A percentile compares a stretch with the other conserved stretches of the same genome.
Conservation (phyloP, 768 basidiomycete genomes). For the Amanita fuliginea region DNA sequence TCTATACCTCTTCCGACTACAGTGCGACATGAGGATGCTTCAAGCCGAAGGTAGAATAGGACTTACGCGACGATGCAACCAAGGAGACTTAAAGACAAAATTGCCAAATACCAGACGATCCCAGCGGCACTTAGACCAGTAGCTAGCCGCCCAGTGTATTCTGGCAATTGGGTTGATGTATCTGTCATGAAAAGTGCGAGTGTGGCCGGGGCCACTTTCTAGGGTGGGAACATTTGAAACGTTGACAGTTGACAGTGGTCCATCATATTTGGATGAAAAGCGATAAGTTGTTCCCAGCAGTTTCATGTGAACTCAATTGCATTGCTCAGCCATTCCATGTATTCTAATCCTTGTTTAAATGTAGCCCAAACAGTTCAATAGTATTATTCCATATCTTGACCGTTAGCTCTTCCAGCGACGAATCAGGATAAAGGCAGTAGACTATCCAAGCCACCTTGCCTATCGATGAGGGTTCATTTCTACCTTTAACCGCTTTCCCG, state of each 20-base stretch:
- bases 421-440: conserved; percentile 27
- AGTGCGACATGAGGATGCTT: not conserved
- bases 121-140: conserved; percentile 19
- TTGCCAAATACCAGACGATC: conserved; percentile 44
- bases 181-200: not conserved
- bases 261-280: too few relatives aligned
- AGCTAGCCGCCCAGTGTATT: not conserved
- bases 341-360: conserved; percentile 17
- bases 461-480: conserved; percentile 61
- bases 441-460: conserved; percentile 70
- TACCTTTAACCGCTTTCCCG: conserved; percentile 60
- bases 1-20: conserved; percentile 69
- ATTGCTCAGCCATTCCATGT: too few relatives aligned
- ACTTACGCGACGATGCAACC: conserved; percentile 67
- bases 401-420: conserved; percentile 42
- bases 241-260: too few relatives aligned
- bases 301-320: too few relatives aligned
- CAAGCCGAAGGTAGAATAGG: conserved; percentile 5
- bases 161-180: not conserved
- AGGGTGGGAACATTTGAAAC: not conserved
- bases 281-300: too few relatives aligned
- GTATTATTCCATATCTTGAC: conserved; percentile 58
- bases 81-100: conserved; percentile 58
- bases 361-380: conserved; percentile 42
- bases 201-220: too few relatives aligned